Evolutionary conservation across 179 eudicot species (phyloP).

Genomic region (Carnegiea gigantea): DNA sequence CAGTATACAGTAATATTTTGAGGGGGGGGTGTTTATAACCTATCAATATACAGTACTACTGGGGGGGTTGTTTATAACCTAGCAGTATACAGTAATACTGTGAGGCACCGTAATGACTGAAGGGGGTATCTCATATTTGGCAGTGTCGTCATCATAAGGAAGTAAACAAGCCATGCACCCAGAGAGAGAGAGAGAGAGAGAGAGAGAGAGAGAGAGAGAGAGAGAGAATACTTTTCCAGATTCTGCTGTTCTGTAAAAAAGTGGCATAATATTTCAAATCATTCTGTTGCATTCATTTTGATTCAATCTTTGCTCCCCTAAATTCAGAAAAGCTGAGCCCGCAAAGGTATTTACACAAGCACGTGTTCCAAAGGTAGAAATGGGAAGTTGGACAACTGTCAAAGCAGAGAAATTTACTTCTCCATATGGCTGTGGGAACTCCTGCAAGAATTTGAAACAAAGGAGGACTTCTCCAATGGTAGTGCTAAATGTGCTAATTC

Average conservation of each 20-base stretch:
- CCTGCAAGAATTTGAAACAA: constrained; percentile 38
- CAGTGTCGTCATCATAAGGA: too few relatives aligned
- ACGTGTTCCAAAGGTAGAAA: constrained; percentile 49
- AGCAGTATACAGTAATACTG: too few relatives aligned
- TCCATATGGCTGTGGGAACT: constrained; percentile 24
- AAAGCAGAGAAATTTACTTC: constrained; percentile 44
- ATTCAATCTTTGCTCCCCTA: constrained; percentile 17
- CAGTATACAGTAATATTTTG: too few relatives aligned
- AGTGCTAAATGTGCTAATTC: constrained; percentile 27
- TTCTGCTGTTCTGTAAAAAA: neutral
- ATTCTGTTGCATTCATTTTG: neutral
- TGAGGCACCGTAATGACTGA: too few relatives aligned
- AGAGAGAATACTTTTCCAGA: neutral
- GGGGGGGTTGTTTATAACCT: too few relatives aligned
- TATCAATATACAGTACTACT: too few relatives aligned
- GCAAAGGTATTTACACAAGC: constrained; percentile 29
- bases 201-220: neutral
- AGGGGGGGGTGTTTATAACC: too few relatives aligned
- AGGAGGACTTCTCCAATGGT: constrained; percentile 37
- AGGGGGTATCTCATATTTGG: too few relatives aligned
- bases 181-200: neutral
- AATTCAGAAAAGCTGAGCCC: constrained; percentile 43
- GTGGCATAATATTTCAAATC: neutral
- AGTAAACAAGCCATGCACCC: neutral
- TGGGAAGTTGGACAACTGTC: constrained; percentile 78